phyloP scores from a whole-genome alignment of 768 basidiomycete genomes.

The Sistotremastrum niveocremeum region DNA sequence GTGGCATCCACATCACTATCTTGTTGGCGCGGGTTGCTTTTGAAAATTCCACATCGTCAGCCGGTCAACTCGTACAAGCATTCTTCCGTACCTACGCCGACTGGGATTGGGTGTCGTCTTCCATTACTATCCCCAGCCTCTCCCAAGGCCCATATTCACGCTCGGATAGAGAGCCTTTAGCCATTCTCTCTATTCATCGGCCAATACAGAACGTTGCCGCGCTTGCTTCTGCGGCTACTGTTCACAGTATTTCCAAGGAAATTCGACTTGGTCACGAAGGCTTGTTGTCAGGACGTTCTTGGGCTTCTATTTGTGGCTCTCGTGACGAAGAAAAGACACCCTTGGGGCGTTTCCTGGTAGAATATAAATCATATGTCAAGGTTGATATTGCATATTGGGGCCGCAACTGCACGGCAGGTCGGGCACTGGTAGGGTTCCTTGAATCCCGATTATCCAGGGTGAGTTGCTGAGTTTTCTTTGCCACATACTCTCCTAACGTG shows the following conservation, averaged over 20 bases:
- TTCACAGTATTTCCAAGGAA: constrained; percentile 1
- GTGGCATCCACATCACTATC: constrained; percentile 13
- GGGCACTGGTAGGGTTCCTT: constrained; percentile 10
- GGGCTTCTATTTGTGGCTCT: constrained; percentile 7
- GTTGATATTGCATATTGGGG: constrained; percentile 12
- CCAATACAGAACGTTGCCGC: constrained; percentile 9
- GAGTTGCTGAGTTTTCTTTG: neutral
- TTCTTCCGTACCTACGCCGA: constrained; percentile 9
- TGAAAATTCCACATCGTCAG: neutral
- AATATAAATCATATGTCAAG: constrained; percentile 7
- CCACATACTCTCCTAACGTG: neutral
- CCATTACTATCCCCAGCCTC: neutral
- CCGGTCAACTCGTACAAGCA: constrained; percentile 7
- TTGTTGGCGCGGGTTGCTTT: constrained; percentile 7
- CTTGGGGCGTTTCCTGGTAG: constrained; percentile 4
- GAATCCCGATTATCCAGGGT: constrained; percentile 12
- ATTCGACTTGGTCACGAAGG: neutral
- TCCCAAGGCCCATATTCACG: constrained; percentile 3
- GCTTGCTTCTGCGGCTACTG: constrained; percentile 5
- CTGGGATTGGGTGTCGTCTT: constrained; percentile 10
- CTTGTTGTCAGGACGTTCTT: neutral
- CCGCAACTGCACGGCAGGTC: constrained; percentile 7
- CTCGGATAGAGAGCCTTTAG: constrained; percentile 8
- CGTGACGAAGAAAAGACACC: neutral
- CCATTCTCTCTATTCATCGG: constrained; percentile 9